Evolutionary conservation across 2,329 filamentous ascomycete genomes (phyloP).

Genomic region (Chrysosporium keratinophilum): DNA sequence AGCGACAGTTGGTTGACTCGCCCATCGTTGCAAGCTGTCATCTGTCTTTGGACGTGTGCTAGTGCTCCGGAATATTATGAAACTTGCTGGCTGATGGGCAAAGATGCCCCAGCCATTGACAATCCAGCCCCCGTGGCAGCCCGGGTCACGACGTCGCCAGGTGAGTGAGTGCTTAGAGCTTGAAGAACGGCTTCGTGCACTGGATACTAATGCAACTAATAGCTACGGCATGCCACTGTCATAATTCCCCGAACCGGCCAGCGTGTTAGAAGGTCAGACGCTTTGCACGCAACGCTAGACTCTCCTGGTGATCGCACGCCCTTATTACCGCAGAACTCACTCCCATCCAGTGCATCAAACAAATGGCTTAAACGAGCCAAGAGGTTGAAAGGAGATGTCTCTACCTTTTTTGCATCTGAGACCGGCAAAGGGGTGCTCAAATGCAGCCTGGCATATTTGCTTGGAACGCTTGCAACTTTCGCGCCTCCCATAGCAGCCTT

Average conservation of each 20-base stretch:
- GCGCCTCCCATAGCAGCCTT: constrained; percentile 60
- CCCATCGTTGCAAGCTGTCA: no score
- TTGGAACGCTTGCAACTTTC: constrained; percentile 80
- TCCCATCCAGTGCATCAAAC: constrained; percentile 13
- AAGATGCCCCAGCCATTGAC: constrained; percentile 1
- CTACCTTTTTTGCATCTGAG: constrained; percentile 55
- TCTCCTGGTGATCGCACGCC: constrained; percentile 33
- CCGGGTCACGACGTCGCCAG: neutral
- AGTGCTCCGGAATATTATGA: neutral
- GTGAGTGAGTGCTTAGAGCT: neutral
- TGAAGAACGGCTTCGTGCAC: neutral
- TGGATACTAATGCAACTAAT: constrained; percentile 1
- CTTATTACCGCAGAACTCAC: constrained; percentile 23
- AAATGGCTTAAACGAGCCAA: constrained; percentile 24
- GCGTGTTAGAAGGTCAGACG: constrained; percentile 61
- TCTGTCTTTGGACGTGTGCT: neutral
- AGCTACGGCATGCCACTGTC: constrained; percentile 76
- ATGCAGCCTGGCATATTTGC: constrained; percentile 77
- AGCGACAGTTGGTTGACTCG: neutral
- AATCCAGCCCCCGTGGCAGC: neutral
- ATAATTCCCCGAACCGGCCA: constrained; percentile 80
- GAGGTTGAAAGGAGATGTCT: constrained; percentile 34
- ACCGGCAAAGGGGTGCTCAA: constrained; percentile 74
- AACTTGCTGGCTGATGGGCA: neutral
- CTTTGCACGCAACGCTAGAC: constrained; percentile 32